Evolutionary conservation across 2,329 filamentous ascomycete species (phyloP).

Genomic region (Trichoderma oligosporum): DNA sequence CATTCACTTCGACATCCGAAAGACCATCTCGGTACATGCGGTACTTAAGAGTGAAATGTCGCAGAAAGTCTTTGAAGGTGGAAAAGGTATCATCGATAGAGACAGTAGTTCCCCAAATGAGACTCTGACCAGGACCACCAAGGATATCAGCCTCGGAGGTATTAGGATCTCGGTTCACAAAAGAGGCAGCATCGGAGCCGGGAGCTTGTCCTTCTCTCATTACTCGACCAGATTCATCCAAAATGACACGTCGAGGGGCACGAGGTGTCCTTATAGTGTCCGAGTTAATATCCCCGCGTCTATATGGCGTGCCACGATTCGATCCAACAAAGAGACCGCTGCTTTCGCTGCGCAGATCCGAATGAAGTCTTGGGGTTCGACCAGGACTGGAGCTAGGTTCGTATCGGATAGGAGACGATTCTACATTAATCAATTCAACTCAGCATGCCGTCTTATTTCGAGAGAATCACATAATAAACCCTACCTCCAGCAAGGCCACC

Average conservation of each 20-base stretch:
- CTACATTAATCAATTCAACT: slow-evolving; percentile 42
- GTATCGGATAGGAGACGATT: slow-evolving; percentile 90
- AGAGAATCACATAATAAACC: slow-evolving; percentile 21
- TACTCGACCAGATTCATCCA: slow-evolving; percentile 57
- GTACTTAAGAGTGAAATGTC: slow-evolving; percentile 90
- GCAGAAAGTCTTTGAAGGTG: slow-evolving; percentile 85
- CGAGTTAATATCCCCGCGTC: slow-evolving; percentile 83
- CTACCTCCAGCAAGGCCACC: slow-evolving; percentile 60
- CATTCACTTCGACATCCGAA: slow-evolving; percentile 68
- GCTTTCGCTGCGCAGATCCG: slow-evolving; percentile 75
- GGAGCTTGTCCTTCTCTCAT: slow-evolving; percentile 49
- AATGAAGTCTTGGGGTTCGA: slow-evolving; percentile 58
- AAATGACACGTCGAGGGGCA: slow-evolving; percentile 51
- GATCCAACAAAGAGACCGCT: slow-evolving; percentile 78
- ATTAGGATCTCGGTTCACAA: slow-evolving; percentile 65
- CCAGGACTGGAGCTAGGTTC: slow-evolving; percentile 84
- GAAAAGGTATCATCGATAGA: slow-evolving; percentile 86
- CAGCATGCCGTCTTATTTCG: background rate
- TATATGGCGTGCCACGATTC: slow-evolving; percentile 52
- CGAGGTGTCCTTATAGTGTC: slow-evolving; percentile 61
- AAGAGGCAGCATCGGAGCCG: slow-evolving; percentile 58
- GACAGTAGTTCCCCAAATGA: slow-evolving; percentile 97
- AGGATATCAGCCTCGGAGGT: slow-evolving; percentile 89
- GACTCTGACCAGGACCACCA: slow-evolving; percentile 73
- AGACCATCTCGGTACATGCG: slow-evolving; percentile 87